Base-by-base conservation (phyloP, 495 filamentous ascomycete genomes). In the Aspergillus coremiiformis region DNA sequence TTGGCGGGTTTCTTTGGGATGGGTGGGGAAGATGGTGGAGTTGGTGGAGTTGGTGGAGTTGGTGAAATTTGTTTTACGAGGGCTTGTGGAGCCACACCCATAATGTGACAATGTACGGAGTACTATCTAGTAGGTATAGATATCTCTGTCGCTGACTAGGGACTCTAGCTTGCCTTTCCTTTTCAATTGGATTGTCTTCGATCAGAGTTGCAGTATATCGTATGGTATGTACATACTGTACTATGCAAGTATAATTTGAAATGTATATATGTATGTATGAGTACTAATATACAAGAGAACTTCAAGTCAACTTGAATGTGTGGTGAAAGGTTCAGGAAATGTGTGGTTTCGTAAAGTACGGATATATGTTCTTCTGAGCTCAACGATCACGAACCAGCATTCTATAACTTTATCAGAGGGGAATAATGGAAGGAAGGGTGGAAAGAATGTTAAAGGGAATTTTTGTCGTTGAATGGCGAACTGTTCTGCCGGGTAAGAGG, bases 401-500 rank as follows among this genome's bases (percentile, higher is more conserved):
- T 41, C 37, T 20, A 41, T 41, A 17, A n/a, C n/a, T 17, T 41
- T 20, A 21, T 41, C 14, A 19, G 7, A 37, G 20, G 15, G 37
- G 14, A n/a, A 14, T 11, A 47, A 32, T 7, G n/a, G 11, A 21
- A 17, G 24, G 24, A 47, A 15, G 21, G 1, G 19, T 7, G 0
- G 5, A 30, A 21, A 14, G 44, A 22, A 14, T 6, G 21, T 41
- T 51, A 51, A 17, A 51, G 4, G 15, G 12, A 19, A 20, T 51
- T 27, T n/a, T 46, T 46, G 32, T 50, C 46, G 7, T 32, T 41
- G 20, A 43, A 45, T 6, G 44, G 44, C 11, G 30, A 46, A 21
- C 20, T 15, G 3, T 41, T 46, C 22, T 48, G 37, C n/a, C 53
- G 47, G 1, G 53, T 55, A 1, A 55, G 47, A 9, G 47, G 46